Base-by-base conservation (phyloP, 116 monocot species). In the Iris pallida region DNA sequence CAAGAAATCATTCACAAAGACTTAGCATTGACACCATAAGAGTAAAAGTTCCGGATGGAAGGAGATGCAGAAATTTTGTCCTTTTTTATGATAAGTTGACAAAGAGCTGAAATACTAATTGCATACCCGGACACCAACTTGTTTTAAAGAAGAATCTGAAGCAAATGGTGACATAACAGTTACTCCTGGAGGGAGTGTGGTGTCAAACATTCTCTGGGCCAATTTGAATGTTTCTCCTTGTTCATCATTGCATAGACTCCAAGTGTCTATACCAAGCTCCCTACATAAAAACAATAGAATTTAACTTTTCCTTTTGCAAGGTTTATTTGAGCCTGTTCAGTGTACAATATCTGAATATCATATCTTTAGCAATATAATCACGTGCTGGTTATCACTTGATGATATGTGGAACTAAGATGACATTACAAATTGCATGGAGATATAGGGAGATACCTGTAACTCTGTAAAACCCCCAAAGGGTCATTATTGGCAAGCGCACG, bases 161-260 rank as follows among this genome's bases (percentile, higher is more conserved):
- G 87, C 66, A 72, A 97, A 97, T 20, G 97, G 97, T 68, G 92
- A 90, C 74, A 90, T 52, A 16, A 85, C 9, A 15, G 85, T 68
- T 55, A 87, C 75, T 73, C 97, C 97, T 48, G 83, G 83, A 17
- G 92, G 97, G 57, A 85, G 75, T 65, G 76, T 79, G 5, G 92
- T 97, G 76, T 97, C 97, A 74, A 97, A 97, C 97, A 97, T 92
- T 53, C 68, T 70, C 49, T 46, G 54, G 5, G 90, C 84, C 80
- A 97, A 76, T 42, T 70, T 73, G 16, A 90, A 49, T 40, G 90
- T 54, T 52, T 89, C 89, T 57, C 44, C 71, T 54, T 78, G 72
- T 30, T 30, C 30, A 63, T 87, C 80, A 57, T 12, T 62, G 71
- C 80, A 73, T 20, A 48, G 75, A 60, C 55, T 76, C 30, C 67